Base-by-base conservation (phyloP, 331 rosid species). In the Dryas integrifolia region DNA sequence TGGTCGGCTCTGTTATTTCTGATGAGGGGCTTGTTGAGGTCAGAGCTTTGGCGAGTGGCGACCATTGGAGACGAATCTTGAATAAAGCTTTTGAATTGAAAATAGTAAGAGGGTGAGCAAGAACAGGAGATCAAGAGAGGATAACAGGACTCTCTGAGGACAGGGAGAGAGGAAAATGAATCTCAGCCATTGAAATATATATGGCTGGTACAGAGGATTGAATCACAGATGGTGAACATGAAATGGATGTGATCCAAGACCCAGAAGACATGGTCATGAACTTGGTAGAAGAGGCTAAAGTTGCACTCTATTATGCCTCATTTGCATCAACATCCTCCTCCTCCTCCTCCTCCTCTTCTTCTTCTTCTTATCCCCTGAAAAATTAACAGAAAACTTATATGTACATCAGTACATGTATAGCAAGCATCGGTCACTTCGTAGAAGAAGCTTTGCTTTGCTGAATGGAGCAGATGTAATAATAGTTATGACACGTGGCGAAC, bases 111-210 rank as follows among this genome's bases (percentile, higher is more conserved):
- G 85, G 3, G 80, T 47, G 49, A 88, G 61, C 79, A 91, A 15
- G 79, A 94, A 85, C 7, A 91, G 46, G 41, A 80, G 13, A 65
- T 88, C 84, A 57, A 91, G 48, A 10, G 82, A 73, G 52, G 96
- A 85, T 2, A 84, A 67, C 16, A 94, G 71, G 72, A 87, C 88
- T 76, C 98, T 86, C 72, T 94, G 97, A 26, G 96, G 92, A 45
- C 98, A 94, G 14, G 98, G 96, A 5, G 97, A 86, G 56, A 94
- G 92, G 68, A 91, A 84, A 72, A 89, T 35, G 80, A 91, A 94
- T 82, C 87, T 73, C 18, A 90, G 82, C 96, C 96, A 88, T 66
- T 81, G 95, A 61, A 85, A 50, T 6, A 81, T 3, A 50, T 6
- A 81, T 3, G 55, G 76, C 30, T 73, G 88, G 53, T 57, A 61